These are phyloP conservation scores for Tillandsia fasciculata DNA, from an alignment of 176 grass and related monocot species.

Conservation along the genomic window DNA sequence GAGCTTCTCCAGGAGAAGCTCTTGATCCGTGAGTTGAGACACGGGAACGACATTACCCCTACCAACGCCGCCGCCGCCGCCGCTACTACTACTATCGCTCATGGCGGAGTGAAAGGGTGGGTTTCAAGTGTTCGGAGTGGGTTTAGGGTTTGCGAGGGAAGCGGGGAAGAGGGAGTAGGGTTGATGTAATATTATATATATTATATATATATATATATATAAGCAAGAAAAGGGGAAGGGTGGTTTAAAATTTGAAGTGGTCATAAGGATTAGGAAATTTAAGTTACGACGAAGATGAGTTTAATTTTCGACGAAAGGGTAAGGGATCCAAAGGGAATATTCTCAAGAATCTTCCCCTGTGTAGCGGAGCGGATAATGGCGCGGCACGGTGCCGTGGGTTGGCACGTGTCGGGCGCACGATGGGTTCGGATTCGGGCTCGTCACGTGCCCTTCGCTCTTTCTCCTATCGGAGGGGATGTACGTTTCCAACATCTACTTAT, in stretches of 20 bases:
- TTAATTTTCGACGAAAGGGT: not conserved
- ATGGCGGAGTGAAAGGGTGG: too few relatives aligned
- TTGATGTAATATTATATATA: slow-evolving; percentile 1
- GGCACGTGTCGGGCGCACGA: not conserved
- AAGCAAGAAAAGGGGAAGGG: too few relatives aligned
- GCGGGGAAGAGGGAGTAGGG: not conserved
- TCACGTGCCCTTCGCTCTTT: not conserved
- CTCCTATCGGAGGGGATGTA: too few relatives aligned
- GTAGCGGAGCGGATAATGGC: not conserved
- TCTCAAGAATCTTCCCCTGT: not conserved
- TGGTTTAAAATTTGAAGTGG: not conserved
- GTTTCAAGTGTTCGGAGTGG: too few relatives aligned
- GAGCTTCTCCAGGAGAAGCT: slow-evolving; percentile 45
- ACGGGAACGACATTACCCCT: too few relatives aligned
- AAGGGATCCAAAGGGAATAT: not conserved
- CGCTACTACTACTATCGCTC: too few relatives aligned
- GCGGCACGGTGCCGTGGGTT: not conserved
- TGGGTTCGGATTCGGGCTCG: not conserved
- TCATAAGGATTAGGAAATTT: not conserved
- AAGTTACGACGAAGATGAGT: not conserved
- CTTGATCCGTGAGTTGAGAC: slow-evolving; percentile 21
- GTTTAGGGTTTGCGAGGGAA: not conserved
- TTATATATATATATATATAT: too few relatives aligned
- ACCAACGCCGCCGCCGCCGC: too few relatives aligned
- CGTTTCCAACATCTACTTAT: too few relatives aligned